Evolutionary conservation across 2,329 filamentous ascomycete genomes (phyloP), one percentile per base, ranked within the genome.

Genomic region (Fusarium albosuccineum): DNA sequence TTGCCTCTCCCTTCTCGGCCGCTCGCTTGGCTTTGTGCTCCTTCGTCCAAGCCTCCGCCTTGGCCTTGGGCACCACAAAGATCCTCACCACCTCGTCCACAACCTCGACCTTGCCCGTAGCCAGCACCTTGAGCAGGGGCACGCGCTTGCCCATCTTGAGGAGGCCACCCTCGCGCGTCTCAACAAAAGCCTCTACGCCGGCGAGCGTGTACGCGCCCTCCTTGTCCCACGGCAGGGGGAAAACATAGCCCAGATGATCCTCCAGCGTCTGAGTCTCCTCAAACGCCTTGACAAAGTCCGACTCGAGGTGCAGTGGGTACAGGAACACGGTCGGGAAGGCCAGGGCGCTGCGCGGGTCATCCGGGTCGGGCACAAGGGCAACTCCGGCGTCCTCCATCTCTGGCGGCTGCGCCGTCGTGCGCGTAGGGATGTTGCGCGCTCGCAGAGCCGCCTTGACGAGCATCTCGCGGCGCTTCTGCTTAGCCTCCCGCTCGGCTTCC

Each of bases 121-220:
- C 84, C 66, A 98, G 79, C 30, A 95, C 86, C 81, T 93, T 92
- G 51, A 93, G 79, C 70, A 98, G 78, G 17, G 88, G 83, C 67
- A 96, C 85, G 75, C 95, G 96, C 86, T 92, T 94, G 48, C 96
- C 95, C 22, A 94, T 90, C 82, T 97, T 97, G 73, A 97, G 88
- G 72, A 99, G 78, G 0, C 94, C 94, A 0, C 94, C 94, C 0
- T 84, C 82, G 5, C 81, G 80, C 0, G 94, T 98, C 82, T 97
- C 94, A 83, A 97, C 91, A 78, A 93, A 98, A 74, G 93, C 96
- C 70, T 97, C 94, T 5, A 97, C 92, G 1, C 80, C 82, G 0
- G 83, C 82, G 1, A 84, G 71, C 1, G 82, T 86, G 78, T 97
- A 97, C 73, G 89, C 89, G 2, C 85, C 79, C 62, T 85, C 81